These are phyloP conservation scores for Aspergillus amoenus DNA, from an alignment of 2,329 filamentous ascomycete genomes.

Conservation along the genomic window DNA sequence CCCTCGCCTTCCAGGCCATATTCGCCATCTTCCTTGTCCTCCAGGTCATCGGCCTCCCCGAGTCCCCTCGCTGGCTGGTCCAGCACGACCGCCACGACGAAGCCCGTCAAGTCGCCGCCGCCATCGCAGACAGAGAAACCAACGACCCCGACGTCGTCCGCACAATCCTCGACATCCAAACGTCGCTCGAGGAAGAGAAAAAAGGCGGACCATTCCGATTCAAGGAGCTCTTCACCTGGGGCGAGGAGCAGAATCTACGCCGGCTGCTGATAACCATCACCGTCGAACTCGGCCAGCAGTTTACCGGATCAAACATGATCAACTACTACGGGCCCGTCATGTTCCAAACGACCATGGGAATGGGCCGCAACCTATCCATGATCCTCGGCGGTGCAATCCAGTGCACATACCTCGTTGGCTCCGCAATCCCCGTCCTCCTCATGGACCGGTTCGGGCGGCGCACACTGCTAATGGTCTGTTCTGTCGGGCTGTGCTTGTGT, in stretches of 20 bases:
- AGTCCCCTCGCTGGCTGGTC: conserved; percentile 33
- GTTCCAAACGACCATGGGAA: conserved; percentile 39
- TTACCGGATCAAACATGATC: conserved; percentile 40
- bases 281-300: conserved; percentile 39
- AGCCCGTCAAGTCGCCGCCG: conserved; percentile 24
- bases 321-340: conserved; percentile 44
- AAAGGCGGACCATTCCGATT: conserved; percentile 35
- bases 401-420: conserved; percentile 42
- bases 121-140: conserved; percentile 16
- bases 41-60: conserved; percentile 27
- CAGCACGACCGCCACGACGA: conserved; percentile 26
- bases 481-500: conserved; percentile 45
- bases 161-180: conserved; percentile 23
- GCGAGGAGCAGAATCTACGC: conserved; percentile 33
- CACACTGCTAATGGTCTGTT: conserved; percentile 41
- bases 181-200: conserved; percentile 22
- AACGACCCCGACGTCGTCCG: conserved; percentile 15
- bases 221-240: conserved; percentile 36
- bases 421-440: conserved; percentile 41
- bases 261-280: conserved; percentile 34
- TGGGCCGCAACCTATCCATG: conserved; percentile 51
- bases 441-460: conserved; percentile 46
- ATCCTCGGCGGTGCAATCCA: conserved; percentile 51
- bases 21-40: conserved; percentile 28
- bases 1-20: conserved; percentile 30